Percentiles rank a stretch among this genome's conserved stretches.
Evolutionary conservation across 1,284 basidiomycete genomes (phyloP).

Genomic region (Apiotrichum siamense): DNA sequence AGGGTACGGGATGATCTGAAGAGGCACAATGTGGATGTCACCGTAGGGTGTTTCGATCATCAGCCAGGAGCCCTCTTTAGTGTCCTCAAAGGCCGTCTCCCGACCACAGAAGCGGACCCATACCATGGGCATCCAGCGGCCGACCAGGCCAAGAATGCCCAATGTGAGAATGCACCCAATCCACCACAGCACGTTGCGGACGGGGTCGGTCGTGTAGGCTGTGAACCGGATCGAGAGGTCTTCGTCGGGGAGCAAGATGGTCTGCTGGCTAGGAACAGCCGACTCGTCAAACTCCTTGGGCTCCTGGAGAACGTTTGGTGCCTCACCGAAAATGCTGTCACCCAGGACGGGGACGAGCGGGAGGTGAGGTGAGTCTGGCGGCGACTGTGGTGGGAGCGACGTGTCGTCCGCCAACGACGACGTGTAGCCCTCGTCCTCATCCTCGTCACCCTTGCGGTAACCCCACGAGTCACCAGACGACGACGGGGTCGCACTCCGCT

Average conservation of each 20-base stretch:
- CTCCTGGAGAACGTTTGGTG: conserved; percentile 17
- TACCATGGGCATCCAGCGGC: conserved; percentile 85
- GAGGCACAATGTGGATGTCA: conserved; percentile 69
- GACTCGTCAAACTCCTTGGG: conserved; percentile 37
- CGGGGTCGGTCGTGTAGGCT: conserved; percentile 69
- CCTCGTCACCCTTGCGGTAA: conserved; percentile 38
- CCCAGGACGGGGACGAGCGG: conserved; percentile 38
- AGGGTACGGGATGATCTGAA: conserved; percentile 64
- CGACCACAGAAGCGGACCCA: conserved; percentile 84
- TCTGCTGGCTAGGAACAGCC: conserved; percentile 56
- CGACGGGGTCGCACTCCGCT: conserved; percentile 11
- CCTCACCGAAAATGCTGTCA: conserved; percentile 46
- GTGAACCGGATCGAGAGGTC: conserved; percentile 83
- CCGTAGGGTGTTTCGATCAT: conserved; percentile 86
- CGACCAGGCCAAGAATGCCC: conserved; percentile 73
- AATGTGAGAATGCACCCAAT: conserved; percentile 62
- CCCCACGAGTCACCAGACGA: conserved; percentile 42
- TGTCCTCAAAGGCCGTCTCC: conserved; percentile 75
- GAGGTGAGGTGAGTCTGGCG: conserved; percentile 40
- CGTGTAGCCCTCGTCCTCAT: conserved; percentile 32
- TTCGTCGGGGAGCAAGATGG: conserved; percentile 82
- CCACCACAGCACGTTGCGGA: conserved; percentile 68
- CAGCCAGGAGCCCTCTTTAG: conserved; percentile 63
- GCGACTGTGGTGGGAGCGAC: conserved; percentile 45
- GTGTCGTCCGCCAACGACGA: conserved; percentile 48